These are phyloP conservation scores for Colletotrichum echinochloae DNA, from an alignment of 2,329 filamentous ascomycete genomes.

Conservation along the genomic window DNA sequence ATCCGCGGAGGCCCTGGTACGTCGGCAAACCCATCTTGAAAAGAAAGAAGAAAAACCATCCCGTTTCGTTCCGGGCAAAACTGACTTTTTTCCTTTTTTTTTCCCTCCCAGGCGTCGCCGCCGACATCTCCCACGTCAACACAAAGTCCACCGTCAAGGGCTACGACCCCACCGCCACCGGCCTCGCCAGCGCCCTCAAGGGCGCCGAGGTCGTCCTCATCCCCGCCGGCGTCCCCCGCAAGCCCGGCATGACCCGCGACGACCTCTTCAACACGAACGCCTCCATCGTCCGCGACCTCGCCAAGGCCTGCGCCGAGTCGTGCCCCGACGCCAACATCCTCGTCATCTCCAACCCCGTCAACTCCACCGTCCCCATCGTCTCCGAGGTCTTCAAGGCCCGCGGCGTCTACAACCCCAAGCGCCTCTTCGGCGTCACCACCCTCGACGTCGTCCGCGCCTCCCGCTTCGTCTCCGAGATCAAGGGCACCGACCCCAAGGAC, in stretches of 20 bases:
- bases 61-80: too few species aligned
- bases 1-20: constrained; percentile 93
- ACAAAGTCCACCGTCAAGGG: constrained; percentile 95
- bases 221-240: constrained; percentile 97
- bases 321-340: constrained; percentile 94
- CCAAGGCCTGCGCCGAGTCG: constrained; percentile 91
- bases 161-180: constrained; percentile 81
- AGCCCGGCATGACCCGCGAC: constrained; percentile 99
- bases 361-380: constrained; percentile 98
- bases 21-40: constrained; percentile 49
- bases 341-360: constrained; percentile 99
- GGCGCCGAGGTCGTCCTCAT: constrained; percentile 95
- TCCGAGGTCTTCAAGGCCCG: constrained; percentile 95
- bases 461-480: constrained; percentile 96
- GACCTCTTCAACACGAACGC: constrained; percentile 99
- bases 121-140: constrained; percentile 99
- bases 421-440: constrained; percentile 98
- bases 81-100: constrained; percentile 44
- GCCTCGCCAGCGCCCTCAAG: constrained; percentile 84
- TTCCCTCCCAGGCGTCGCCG: constrained; percentile 82
- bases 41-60: too few species aligned
- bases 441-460: constrained; percentile 98
- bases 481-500: constrained; percentile 87
- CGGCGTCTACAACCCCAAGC: constrained; percentile 99
- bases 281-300: constrained; percentile 97